Evolutionary conservation across 345 rosid genomes (phyloP).

Genomic region (Chamaenerion angustifolium): DNA sequence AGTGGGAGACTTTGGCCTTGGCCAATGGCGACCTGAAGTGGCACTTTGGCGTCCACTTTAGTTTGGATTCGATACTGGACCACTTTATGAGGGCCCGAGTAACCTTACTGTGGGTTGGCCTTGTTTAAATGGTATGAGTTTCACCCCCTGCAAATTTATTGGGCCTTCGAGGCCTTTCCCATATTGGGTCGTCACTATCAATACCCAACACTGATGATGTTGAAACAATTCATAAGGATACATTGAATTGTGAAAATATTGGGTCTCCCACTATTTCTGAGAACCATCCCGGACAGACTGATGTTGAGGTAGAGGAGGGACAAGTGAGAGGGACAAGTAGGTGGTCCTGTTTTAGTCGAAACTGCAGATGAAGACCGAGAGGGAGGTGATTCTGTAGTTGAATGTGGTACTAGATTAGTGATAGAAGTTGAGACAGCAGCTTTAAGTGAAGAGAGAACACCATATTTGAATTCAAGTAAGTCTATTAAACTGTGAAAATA

Average conservation of each 20-base stretch:
- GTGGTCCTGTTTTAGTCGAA: constrained; percentile 22
- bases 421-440: constrained; percentile 20
- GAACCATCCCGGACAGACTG: constrained; percentile 10
- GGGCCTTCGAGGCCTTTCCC: too few species aligned
- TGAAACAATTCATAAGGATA: constrained; percentile 9
- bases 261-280: constrained; percentile 15
- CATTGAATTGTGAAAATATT: constrained; percentile 4
- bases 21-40: too few species aligned
- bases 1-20: too few species aligned
- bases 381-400: constrained; percentile 15
- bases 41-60: too few species aligned
- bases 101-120: too few species aligned
- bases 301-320: constrained; percentile 13
- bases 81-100: too few species aligned
- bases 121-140: too few species aligned
- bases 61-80: too few species aligned
- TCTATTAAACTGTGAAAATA: constrained; percentile 4
- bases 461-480: constrained; percentile 25
- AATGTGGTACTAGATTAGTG: constrained; percentile 16
- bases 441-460: constrained; percentile 16
- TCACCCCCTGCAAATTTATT: too few species aligned
- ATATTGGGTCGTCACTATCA: too few species aligned
- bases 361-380: constrained; percentile 11
- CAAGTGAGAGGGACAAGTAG: too few species aligned
- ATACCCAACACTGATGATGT: constrained; percentile 9